Conservation (phyloP, 139 green algal genomes). For the Closterium sp. region DNA sequence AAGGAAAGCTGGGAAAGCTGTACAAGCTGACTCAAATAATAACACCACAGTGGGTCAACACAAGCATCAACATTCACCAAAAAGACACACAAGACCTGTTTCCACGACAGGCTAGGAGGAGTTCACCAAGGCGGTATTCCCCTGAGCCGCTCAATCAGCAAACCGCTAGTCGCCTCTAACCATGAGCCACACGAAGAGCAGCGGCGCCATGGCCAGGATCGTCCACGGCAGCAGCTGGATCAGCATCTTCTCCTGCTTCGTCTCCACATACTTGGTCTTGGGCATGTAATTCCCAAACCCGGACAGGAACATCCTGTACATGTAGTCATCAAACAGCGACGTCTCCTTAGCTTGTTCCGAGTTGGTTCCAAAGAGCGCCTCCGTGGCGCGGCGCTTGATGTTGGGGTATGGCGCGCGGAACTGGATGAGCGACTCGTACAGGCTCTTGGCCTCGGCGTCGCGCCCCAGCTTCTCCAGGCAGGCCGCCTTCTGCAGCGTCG, state of each 20-base stretch:
- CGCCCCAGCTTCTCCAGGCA: background rate
- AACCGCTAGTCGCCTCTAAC: background rate
- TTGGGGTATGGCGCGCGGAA: slow-evolving; percentile 3
- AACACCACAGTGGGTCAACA: too few relatives aligned
- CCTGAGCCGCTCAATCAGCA: background rate
- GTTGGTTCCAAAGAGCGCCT: background rate
- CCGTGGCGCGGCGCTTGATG: background rate
- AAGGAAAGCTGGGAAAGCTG: background rate
- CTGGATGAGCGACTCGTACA: background rate
- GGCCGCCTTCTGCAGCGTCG: background rate
- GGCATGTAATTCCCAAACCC: background rate
- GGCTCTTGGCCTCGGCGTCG: background rate
- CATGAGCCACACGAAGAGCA: background rate
- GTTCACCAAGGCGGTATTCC: background rate
- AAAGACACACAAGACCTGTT: background rate
- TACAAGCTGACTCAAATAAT: background rate
- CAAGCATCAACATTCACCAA: background rate
- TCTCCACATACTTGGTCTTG: background rate
- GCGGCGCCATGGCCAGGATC: background rate
- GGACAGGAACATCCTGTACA: slow-evolving; percentile 2
- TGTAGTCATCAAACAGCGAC: background rate
- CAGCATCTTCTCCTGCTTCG: slow-evolving; percentile 3
- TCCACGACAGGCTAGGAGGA: background rate
- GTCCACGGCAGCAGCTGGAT: background rate
- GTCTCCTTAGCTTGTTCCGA: background rate